Conservation (phyloP, 345 rosid species). For the sweet orange (Citrus sinensis) region DNA sequence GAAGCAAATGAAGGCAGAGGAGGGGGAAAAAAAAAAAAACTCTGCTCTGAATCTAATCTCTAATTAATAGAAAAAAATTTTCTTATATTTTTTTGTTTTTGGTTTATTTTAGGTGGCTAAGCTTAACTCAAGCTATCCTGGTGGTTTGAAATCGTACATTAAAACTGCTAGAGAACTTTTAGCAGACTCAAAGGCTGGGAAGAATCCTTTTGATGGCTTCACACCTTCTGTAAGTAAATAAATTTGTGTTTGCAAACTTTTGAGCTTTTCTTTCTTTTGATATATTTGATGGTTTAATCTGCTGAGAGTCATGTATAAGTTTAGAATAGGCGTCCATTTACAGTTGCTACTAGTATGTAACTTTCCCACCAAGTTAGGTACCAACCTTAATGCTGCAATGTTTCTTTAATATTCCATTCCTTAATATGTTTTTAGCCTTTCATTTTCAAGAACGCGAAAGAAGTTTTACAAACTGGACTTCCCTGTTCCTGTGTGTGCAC, state of each 20-base stretch:
- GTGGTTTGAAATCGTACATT: conserved; percentile 72
- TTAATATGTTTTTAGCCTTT: background rate
- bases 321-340: background rate
- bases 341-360: background rate
- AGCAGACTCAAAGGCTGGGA: conserved; percentile 83
- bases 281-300: background rate
- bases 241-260: background rate
- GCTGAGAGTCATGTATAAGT: background rate
- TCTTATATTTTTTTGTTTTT: background rate
- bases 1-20: too few relatives aligned
- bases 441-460: background rate
- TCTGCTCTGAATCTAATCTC: too few relatives aligned
- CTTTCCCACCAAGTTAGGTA: background rate
- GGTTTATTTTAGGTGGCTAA: conserved; percentile 52
- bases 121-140: conserved; percentile 82
- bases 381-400: too few relatives aligned
- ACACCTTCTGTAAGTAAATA: conserved; percentile 69
- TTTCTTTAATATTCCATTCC: background rate
- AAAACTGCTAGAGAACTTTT: conserved; percentile 77
- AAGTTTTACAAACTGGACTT: background rate
- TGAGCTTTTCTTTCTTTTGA: background rate
- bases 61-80: background rate
- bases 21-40: too few relatives aligned
- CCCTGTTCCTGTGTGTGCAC: background rate
- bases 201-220: conserved; percentile 95